These are phyloP conservation scores for Morella rubra DNA, from an alignment of 306 rosid species.

Conservation along the genomic window DNA sequence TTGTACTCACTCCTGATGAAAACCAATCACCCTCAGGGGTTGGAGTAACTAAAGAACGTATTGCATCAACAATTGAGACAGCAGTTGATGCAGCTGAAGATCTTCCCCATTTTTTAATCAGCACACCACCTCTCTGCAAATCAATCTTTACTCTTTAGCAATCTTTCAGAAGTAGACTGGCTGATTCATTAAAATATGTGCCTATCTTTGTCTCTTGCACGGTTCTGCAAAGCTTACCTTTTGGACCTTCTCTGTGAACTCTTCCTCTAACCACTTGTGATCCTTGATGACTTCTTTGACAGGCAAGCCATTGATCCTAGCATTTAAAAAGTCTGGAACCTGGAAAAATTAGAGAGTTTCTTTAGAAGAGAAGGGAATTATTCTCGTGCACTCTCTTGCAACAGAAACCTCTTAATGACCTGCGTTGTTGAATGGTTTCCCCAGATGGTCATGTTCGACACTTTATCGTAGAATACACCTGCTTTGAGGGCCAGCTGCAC, in stretches of 20 bases:
- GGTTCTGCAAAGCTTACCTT: constrained; percentile 47
- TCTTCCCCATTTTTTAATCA: constrained; percentile 96
- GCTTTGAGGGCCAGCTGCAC: constrained; percentile 92
- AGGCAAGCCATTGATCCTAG: constrained; percentile 76
- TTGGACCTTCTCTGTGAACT: constrained; percentile 81
- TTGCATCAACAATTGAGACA: constrained; percentile 85
- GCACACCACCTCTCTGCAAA: constrained; percentile 88
- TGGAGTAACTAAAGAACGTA: constrained; percentile 75
- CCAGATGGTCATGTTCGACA: constrained; percentile 93
- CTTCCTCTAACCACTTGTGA: constrained; percentile 87
- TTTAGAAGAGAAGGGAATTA: constrained; percentile 22
- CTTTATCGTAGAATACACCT: constrained; percentile 96
- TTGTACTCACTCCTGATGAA: constrained; percentile 80
- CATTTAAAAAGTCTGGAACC: constrained; percentile 97
- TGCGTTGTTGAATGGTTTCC: constrained; percentile 99
- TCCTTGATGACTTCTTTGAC: constrained; percentile 91
- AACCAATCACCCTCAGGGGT: constrained; percentile 98
- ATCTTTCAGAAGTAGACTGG: background rate
- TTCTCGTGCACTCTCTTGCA: constrained; percentile 8
- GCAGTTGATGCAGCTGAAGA: constrained; percentile 98
- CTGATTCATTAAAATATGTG: background rate
- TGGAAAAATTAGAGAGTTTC: constrained; percentile 32
- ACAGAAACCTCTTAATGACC: constrained; percentile 43
- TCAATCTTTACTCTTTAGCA: constrained; percentile 25
- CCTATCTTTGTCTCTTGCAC: background rate